Evolutionary conservation across 345 rosid genomes (phyloP), one percentile per base, ranked within the genome.

Genomic region (Orychophragmus violaceus): DNA sequence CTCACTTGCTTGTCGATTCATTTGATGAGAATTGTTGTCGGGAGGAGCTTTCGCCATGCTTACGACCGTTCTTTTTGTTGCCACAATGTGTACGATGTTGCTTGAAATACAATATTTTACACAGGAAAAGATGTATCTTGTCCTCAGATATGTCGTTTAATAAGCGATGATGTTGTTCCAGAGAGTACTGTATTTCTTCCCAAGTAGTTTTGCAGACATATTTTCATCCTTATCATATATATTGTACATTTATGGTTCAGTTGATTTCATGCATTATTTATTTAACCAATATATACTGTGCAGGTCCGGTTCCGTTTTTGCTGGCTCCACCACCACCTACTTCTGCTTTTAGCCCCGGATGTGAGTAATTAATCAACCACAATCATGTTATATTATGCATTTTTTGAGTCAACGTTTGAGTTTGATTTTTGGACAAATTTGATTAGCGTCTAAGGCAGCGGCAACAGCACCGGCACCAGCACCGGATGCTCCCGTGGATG

Each of bases 281-380:
- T 5, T 13, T 2, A 42, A 33, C 22, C 42, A 19, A 37, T 57
- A 10, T 16, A 12, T 54, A n/a, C n/a, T 73, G 72, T 66, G 50
- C 84, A 87, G 97, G 97, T 71, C 90, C 93, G 12, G 80, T 48
- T 41, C 57, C 81, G 18, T 77, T 86, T 19, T 79, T 81, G 53
- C 84, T 89, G 46, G 24, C 84, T 32, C 84, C 70, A 63, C 78
- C 88, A 35, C 81, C 90, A 12, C 17, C 79, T 18, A 74, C 63
- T 12, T 66, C 86, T 59, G 76, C 88, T 49, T 35, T 80, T 8
- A 79, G 83, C 61, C 84, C 90, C 46, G 71, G 45, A 76, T 86
- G 97, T 90, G 65, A 52, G 65, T 46, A 45, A 13, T 25, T 12
- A 17, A 11, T 11, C 27, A 24, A 46, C 28, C 27, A 67, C 27